Base-by-base conservation (phyloP, 495 filamentous ascomycete species). In the Xylaria longipes region DNA sequence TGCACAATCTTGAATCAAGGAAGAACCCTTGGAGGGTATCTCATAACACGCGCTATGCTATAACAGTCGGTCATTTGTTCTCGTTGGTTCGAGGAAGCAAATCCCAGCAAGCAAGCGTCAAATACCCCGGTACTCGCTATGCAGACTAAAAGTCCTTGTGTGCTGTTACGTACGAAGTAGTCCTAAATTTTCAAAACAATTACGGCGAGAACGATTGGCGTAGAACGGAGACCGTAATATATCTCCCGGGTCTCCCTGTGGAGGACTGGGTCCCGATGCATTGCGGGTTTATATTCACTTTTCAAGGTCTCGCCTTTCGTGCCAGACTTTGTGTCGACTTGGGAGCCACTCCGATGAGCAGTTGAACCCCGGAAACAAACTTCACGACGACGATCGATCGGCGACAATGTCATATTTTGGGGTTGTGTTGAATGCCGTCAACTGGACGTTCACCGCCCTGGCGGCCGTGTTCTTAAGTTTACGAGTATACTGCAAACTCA, bases 381-480 rank as follows among this genome's bases (percentile, higher is more conserved):
- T 20, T 48, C 35, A 67, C 65, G 65, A 67, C 11, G 48, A 52
- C 63, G 54, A 48, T 50, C 25, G 66, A 69, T 39, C 37, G 50
- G 56, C 35, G 33, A 60, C 31, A 69, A 54, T 39, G 66, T 65
- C 63, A 7, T 69, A 69, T 61, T 69, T 69, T 41, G 66, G 66
- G 5, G 66, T 69, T 0, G 54, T 83, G 71, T 70, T 83, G 70
- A 83, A 83, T 71, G 80, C 80, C 56, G 80, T 77, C 46, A 78
- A 82, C 61, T 83, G 82, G 82, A 27, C 71, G 12, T 73, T 83
- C 22, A 76, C 71, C 9, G 48, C 41, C 39, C 43, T 81, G 41
- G 74, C 82, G 12, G n/a, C 62, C 5, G 72, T 76, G 7, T 84
- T 84, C 61, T 72, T 78, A 15, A 64, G 43, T 25, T 70, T 80